Conservation (phyloP, 1,139 yeast genomes). For the Taphrina flavorubra region DNA sequence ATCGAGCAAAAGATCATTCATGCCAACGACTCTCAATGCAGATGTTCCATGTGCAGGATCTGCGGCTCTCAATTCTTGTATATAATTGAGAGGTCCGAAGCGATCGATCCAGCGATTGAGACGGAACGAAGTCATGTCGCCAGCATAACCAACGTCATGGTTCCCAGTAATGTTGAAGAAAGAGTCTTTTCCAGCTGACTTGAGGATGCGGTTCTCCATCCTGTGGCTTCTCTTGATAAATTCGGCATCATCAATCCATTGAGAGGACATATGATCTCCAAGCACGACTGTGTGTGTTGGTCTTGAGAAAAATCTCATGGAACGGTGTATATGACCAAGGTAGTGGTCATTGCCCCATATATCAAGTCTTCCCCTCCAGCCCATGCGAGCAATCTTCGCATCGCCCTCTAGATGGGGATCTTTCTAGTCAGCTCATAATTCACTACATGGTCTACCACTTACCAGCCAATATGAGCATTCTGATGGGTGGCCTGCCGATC, state of each 20-base stretch:
- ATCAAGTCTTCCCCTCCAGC: constrained; percentile 37
- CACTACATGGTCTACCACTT: background rate
- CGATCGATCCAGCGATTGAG: constrained; percentile 73
- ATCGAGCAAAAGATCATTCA: constrained; percentile 82
- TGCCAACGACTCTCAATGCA: constrained; percentile 79
- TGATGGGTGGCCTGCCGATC: constrained; percentile 22
- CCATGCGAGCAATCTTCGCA: constrained; percentile 35
- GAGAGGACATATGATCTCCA: constrained; percentile 94
- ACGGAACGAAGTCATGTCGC: constrained; percentile 92
- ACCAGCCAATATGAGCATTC: constrained; percentile 36
- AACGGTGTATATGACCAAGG: constrained; percentile 38
- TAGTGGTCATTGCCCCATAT: constrained; percentile 41
- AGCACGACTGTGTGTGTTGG: constrained; percentile 81
- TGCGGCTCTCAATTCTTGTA: background rate
- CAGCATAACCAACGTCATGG: constrained; percentile 94
- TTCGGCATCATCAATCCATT: constrained; percentile 90
- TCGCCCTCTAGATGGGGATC: constrained; percentile 38
- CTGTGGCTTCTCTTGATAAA: constrained; percentile 73
- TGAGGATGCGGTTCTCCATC: constrained; percentile 72
- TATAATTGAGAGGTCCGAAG: constrained; percentile 76
- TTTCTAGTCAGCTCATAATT: background rate
- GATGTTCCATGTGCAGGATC: constrained; percentile 19
- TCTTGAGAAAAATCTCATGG: constrained; percentile 29
- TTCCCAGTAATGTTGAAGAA: constrained; percentile 70
- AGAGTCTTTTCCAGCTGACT: constrained; percentile 48